These are phyloP conservation scores for Epichloe typhina DNA, from an alignment of 2,329 filamentous ascomycete genomes.

Conservation along the genomic window DNA sequence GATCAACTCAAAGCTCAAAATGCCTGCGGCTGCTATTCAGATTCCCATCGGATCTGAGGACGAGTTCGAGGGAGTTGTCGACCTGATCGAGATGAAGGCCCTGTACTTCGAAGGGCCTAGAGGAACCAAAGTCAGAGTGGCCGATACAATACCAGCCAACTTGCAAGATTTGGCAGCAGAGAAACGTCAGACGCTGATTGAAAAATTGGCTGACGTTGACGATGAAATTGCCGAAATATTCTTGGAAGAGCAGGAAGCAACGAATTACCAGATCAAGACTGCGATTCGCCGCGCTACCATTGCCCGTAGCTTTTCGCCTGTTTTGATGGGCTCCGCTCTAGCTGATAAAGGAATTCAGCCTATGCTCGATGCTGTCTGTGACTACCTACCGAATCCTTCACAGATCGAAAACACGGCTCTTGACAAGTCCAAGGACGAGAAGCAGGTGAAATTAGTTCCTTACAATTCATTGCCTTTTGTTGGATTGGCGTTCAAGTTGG, in stretches of 20 bases:
- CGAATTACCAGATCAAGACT: conserved; percentile 71
- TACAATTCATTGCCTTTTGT: conserved; percentile 93
- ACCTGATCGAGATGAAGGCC: conserved; percentile 82
- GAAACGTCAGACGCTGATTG: conserved; percentile 75
- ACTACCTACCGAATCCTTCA: conserved; percentile 85
- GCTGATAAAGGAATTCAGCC: conserved; percentile 92
- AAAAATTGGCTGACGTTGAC: conserved; percentile 92
- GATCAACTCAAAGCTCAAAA: conserved; percentile 91
- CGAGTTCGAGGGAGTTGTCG: conserved; percentile 82
- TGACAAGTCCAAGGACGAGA: conserved; percentile 67
- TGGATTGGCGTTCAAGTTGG: conserved; percentile 93
- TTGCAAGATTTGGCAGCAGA: conserved; percentile 64
- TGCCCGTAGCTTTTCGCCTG: conserved; percentile 76
- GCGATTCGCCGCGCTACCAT: conserved; percentile 91
- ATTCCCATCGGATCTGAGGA: conserved; percentile 90
- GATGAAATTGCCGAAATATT: conserved; percentile 95
- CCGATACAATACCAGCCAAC: conserved; percentile 72
- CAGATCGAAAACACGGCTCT: conserved; percentile 84
- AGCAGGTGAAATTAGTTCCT: conserved; percentile 73
- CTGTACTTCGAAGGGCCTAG: conserved; percentile 81
- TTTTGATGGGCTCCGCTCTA: conserved; percentile 91
- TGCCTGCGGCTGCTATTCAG: conserved; percentile 85
- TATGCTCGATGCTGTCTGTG: conserved; percentile 91
- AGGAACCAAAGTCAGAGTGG: conserved; percentile 62
- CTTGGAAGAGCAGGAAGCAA: conserved; percentile 74